Evolutionary conservation across 495 filamentous ascomycete species (phyloP).

Genomic region (Xylaria grammica): DNA sequence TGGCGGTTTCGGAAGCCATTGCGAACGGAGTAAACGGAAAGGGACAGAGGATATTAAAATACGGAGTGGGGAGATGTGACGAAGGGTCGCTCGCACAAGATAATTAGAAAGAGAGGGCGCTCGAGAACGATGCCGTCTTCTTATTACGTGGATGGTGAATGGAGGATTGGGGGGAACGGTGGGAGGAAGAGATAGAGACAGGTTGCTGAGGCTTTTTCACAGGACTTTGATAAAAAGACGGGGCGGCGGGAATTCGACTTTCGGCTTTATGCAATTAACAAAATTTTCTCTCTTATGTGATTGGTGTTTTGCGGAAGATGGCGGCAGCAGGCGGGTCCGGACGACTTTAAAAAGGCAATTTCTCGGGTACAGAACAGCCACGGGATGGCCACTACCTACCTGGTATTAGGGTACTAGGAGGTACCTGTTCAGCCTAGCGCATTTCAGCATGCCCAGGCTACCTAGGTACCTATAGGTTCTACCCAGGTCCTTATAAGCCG

Average conservation of each 20-base stretch:
- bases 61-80: slow-evolving; percentile 8
- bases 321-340: slow-evolving; percentile 1
- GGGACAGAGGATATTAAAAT: slow-evolving; percentile 8
- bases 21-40: not conserved
- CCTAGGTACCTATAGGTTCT: too few species aligned
- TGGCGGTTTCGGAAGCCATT: slow-evolving; percentile 26
- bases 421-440: too few species aligned
- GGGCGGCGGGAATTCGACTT: not conserved
- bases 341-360: slow-evolving; percentile 9
- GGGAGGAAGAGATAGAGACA: slow-evolving; percentile 8
- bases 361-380: slow-evolving; percentile 9
- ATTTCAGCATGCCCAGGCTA: too few species aligned
- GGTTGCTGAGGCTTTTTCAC: slow-evolving; percentile 22
- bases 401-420: too few species aligned
- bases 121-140: slow-evolving; percentile 17
- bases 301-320: slow-evolving; percentile 12
- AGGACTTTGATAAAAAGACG: not conserved
- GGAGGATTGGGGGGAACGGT: slow-evolving; percentile 1
- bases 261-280: slow-evolving; percentile 21
- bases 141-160: slow-evolving; percentile 1
- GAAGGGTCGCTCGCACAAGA: slow-evolving; percentile 5
- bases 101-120: slow-evolving; percentile 8
- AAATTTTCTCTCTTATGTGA: slow-evolving; percentile 11
- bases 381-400: too few species aligned
- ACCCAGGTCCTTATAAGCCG: too few species aligned